These are phyloP conservation scores for Colletotrichum sp. DNA, from an alignment of 2,329 filamentous ascomycete genomes.

Conservation along the genomic window DNA sequence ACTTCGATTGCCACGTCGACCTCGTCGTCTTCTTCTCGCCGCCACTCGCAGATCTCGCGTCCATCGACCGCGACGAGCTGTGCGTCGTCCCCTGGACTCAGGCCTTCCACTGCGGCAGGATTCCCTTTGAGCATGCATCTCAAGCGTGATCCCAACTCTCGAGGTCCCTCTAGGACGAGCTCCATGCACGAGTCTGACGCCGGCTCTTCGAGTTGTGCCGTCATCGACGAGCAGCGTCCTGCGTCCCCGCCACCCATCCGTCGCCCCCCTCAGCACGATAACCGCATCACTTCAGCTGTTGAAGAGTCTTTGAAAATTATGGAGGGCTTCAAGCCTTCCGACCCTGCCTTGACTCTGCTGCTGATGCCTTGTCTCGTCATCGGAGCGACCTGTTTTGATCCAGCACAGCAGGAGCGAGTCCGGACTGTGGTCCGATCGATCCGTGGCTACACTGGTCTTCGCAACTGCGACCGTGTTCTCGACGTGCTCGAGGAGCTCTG, in stretches of 20 bases:
- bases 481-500: constrained; percentile 64
- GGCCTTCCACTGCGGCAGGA: constrained; percentile 17
- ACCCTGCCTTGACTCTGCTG: constrained; percentile 64
- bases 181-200: constrained; percentile 41
- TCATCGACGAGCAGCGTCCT: constrained; percentile 9
- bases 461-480: constrained; percentile 59
- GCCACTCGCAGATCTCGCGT: constrained; percentile 21
- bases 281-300: constrained; percentile 58
- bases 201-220: constrained; percentile 6
- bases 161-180: constrained; percentile 40
- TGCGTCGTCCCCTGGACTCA: constrained; percentile 36
- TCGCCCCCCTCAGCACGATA: constrained; percentile 53
- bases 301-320: constrained; percentile 62
- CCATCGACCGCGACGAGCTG: constrained; percentile 31
- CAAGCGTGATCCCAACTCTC: constrained; percentile 34
- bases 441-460: constrained; percentile 63
- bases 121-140: constrained; percentile 27
- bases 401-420: constrained; percentile 56
- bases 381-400: constrained; percentile 63
- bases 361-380: constrained; percentile 66
- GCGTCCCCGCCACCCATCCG: constrained; percentile 52
- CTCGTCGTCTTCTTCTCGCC: constrained; percentile 18
- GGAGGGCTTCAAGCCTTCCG: constrained; percentile 59
- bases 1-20: constrained; percentile 20
- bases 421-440: constrained; percentile 54